Evolutionary conservation across 768 basidiomycete species (phyloP), one percentile per base, ranked within the genome.

Genomic region (Termitomyces sp.): DNA sequence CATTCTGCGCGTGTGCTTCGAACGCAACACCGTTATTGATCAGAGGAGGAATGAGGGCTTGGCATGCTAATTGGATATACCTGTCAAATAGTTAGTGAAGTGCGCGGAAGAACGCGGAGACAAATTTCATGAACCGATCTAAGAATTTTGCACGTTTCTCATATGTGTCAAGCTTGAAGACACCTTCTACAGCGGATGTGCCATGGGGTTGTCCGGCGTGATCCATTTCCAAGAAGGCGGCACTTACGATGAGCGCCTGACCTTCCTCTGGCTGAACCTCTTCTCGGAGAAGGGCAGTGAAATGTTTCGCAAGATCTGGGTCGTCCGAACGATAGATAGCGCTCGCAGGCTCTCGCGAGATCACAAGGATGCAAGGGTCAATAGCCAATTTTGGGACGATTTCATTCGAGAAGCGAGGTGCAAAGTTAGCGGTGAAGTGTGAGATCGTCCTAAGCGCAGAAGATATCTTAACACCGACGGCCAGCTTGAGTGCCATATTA

Each of bases 1-100:
- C 71, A 60, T 83, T 84, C 56, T 84, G 83, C 1, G 81, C 80
- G 63, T 84, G 83, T 10, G 81, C 83, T 66, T 84, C 83, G 49
- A 84, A 82, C 7, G 78, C 77, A n/a, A 83, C 77, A 4, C 82
- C 82, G 47, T 84, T 81, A 39, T 76, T 53, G 13, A 84, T 65
- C 36, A 82, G 64, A 5, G 80, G 73, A 11, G 83, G 82, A 52
- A 83, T 66, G 16, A 84, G 66, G 2, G 80, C 82, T 31, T 73
- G 70, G 47, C 80, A 77, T 5, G 79, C 75, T n/a, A 81, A 65
- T 25, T 73, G 69, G 44, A 82, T 69, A 54, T 83, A 84, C 47
- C 82, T 82, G 52, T 16, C 39, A 12, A 47, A 10, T 27, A 23
- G 36, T 50, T 3, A 53, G 16, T 33, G 32, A 36, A 52, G 0